These are phyloP conservation scores for Vanrija humicola DNA, from an alignment of 1,284 basidiomycete genomes.

Conservation along the genomic window DNA sequence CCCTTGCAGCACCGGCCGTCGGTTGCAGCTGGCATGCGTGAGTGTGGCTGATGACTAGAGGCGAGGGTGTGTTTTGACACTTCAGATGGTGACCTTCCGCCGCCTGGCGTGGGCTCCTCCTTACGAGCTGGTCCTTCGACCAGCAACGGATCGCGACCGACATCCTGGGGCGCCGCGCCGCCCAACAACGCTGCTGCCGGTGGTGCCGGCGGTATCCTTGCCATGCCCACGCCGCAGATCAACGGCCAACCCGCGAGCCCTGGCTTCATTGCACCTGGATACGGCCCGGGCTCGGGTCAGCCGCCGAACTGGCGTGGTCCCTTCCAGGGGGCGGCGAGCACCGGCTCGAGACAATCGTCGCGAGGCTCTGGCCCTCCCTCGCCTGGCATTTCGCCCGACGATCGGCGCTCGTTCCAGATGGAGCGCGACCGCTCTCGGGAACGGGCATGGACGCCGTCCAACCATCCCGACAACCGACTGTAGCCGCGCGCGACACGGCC, in stretches of 20 bases:
- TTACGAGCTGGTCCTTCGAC: not conserved
- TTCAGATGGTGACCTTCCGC: not conserved
- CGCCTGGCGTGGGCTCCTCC: no score
- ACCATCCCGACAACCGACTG: not conserved
- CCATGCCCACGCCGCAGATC: conserved; percentile 13
- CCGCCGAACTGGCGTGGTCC: conserved; percentile 27
- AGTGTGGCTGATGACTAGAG: not conserved
- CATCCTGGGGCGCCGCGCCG: conserved; percentile 1
- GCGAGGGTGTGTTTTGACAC: not conserved
- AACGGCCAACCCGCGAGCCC: conserved; percentile 9
- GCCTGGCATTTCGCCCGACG: conserved; percentile 25
- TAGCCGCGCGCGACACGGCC: not conserved
- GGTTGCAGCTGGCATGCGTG: not conserved
- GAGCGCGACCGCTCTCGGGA: conserved; percentile 39
- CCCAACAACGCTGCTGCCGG: not conserved
- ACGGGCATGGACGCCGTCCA: conserved; percentile 32
- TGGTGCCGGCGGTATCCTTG: not conserved
- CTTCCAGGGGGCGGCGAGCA: conserved; percentile 35
- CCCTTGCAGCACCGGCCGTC: not conserved
- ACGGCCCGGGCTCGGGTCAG: conserved; percentile 15
- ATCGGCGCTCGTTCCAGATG: conserved; percentile 31
- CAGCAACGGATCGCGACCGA: conserved; percentile 6
- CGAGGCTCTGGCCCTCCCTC: conserved; percentile 41
- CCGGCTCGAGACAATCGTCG: conserved; percentile 48
- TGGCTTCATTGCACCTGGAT: not conserved